Percentiles rank a stretch among this genome's conserved stretches.
These are phyloP conservation scores for Excoecaria agallocha DNA, from an alignment of 345 rosid genomes.

Conservation along the genomic window DNA sequence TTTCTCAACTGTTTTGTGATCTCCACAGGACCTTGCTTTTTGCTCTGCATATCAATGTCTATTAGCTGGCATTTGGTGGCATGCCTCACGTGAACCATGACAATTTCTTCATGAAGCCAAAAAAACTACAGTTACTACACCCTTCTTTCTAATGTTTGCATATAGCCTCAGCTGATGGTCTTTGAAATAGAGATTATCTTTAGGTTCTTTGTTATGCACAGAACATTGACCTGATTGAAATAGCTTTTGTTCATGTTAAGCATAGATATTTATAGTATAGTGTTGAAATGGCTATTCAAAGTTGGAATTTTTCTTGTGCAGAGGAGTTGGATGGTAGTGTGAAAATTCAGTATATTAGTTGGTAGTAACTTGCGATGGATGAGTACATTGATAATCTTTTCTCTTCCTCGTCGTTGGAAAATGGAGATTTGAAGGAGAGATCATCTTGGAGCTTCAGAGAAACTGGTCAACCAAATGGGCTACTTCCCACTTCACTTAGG, in stretches of 20 bases:
- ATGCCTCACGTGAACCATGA: not conserved
- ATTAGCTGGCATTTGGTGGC: not conserved
- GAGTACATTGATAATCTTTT: slow-evolving; percentile 34
- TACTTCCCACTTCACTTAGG: slow-evolving; percentile 24
- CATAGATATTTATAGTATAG: not conserved
- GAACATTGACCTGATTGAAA: not conserved
- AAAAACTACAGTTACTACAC: too few species aligned
- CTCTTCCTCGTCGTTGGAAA: slow-evolving; percentile 31
- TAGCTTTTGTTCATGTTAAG: not conserved
- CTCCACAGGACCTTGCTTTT: not conserved
- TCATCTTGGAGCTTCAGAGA: slow-evolving; percentile 32
- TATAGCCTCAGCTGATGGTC: not conserved
- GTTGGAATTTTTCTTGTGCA: slow-evolving; percentile 1
- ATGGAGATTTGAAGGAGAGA: slow-evolving; percentile 29
- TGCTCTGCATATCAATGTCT: not conserved
- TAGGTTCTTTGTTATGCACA: not conserved
- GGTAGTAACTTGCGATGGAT: slow-evolving; percentile 31
- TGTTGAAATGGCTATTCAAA: not conserved
- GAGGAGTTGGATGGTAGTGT: not conserved
- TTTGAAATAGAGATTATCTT: not conserved
- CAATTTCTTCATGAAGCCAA: not conserved
- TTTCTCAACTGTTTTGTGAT: too few species aligned
- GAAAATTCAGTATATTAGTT: not conserved
- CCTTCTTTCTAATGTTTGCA: not conserved
- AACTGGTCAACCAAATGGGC: slow-evolving; percentile 20